phyloP scores from a whole-genome alignment of 2,329 filamentous ascomycete species.

The Clarireedia paspali region DNA sequence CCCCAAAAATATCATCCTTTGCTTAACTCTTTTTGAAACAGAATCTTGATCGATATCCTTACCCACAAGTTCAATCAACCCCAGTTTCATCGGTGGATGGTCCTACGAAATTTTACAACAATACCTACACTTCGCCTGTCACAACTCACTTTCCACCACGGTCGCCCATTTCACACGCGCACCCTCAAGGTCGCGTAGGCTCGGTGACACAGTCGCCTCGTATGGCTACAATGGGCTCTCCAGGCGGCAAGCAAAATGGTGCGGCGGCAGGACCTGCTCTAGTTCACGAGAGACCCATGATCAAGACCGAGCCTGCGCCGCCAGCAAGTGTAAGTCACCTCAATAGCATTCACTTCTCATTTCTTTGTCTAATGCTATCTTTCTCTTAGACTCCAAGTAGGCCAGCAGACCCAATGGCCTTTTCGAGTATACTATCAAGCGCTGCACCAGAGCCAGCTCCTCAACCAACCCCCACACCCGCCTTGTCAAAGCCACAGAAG shows the following conservation, averaged over 20 bases:
- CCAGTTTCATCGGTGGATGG: slow-evolving; percentile 34
- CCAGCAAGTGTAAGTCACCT: slow-evolving; percentile 20
- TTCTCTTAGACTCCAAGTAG: slow-evolving; percentile 57
- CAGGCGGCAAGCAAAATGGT: slow-evolving; percentile 38
- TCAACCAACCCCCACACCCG: slow-evolving; percentile 8
- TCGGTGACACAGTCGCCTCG: slow-evolving; percentile 26
- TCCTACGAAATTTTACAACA: slow-evolving; percentile 42
- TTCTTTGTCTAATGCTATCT: not conserved
- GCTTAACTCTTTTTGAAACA: slow-evolving; percentile 20
- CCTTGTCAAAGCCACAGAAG: slow-evolving; percentile 21
- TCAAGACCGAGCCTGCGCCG: slow-evolving; percentile 18
- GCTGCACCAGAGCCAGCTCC: slow-evolving; percentile 56
- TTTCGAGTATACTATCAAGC: slow-evolving; percentile 87
- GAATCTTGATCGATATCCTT: slow-evolving; percentile 45
- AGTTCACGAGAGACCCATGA: slow-evolving; percentile 23
- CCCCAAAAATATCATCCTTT: not conserved
- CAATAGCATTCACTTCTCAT: not conserved
- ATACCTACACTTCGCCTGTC: slow-evolving; percentile 42
- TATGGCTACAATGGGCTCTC: slow-evolving; percentile 38
- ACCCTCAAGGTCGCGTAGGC: slow-evolving; percentile 28
- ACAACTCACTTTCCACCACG: slow-evolving; percentile 38
- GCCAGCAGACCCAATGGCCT: slow-evolving; percentile 83
- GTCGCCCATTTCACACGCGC: slow-evolving; percentile 43
- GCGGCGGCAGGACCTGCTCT: slow-evolving; percentile 13
- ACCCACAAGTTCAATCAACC: slow-evolving; percentile 22